Evolutionary conservation across 371 early-diverging fungal genomes (phyloP), one percentile per base, ranked within the genome.

Genomic region (Mucor plumbeus): DNA sequence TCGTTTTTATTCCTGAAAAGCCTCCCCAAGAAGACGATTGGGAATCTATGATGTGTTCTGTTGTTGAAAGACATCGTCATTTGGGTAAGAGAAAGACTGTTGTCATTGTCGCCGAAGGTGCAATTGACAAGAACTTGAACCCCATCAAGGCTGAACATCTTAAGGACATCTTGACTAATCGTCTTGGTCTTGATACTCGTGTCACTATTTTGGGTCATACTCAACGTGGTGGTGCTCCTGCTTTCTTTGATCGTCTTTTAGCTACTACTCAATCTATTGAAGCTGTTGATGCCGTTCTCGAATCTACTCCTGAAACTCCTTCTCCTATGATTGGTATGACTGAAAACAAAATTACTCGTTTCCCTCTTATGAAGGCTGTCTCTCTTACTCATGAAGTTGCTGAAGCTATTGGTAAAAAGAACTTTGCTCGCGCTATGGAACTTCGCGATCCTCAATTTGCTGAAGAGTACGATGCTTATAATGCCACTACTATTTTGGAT

Each of bases 81-180:
- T 69, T 91, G 48, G 97, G 97, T 65, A 94, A 93, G 74, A 86
- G 96, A 70, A 94, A 94, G 72, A 93, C 94, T 0, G 92, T 99
- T 57, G 91, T 99, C 26, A 97, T 99, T 64, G 93, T 99, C 7
- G 92, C 94, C 65, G 99, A 99, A 82, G 99, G 99, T 48, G 99
- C 99, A 26, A 89, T 97, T 57, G 99, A 99, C 77, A 85, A 86
- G 63, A 78, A 95, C 44, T 83, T 97, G 40, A 90, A 94, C 5
- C 94, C 97, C 17, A 97, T 99, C 77, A 93, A 91, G 68, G 78
- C 96, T 19, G 92, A 94, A 4, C 81, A 94, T 58, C 86, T 99
- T 64, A 91, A 90, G 69, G 87, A 96, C 44, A 86, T 95, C 38
- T 77, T 99, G 57, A 85, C 88, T 13, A 85, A 91, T 10, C 82